Evolutionary conservation across 352 stramenopile genomes (phyloP).

Genomic region (Globisporangium carolinianum): DNA sequence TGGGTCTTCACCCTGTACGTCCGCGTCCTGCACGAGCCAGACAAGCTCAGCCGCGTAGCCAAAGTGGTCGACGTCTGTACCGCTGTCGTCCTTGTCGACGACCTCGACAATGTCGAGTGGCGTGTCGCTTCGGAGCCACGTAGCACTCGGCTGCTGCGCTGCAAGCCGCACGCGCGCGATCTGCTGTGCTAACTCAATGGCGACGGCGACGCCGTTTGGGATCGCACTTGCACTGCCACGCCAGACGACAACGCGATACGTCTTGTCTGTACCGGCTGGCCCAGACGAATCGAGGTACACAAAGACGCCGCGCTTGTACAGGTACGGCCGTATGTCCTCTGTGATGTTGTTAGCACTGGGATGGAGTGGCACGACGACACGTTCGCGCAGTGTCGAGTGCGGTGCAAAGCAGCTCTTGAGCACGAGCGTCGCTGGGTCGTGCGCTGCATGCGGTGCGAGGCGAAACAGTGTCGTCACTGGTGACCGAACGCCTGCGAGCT

Average conservation of each 20-base stretch:
- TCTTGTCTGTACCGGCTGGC: neutral
- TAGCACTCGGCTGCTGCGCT: constrained; percentile 18
- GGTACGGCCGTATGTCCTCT: neutral
- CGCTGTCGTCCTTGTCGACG: neutral
- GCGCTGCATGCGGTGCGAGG: constrained; percentile 32
- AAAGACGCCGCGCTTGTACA: constrained; percentile 41
- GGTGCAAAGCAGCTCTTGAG: constrained; percentile 38
- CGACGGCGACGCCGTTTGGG: constrained; percentile 13
- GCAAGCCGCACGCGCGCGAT: constrained; percentile 5
- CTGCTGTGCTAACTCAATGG: neutral
- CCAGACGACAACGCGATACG: constrained; percentile 32
- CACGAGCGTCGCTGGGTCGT: constrained; percentile 36
- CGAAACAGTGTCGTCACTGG: constrained; percentile 27
- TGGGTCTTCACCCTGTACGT: neutral
- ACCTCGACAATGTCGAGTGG: constrained; percentile 5
- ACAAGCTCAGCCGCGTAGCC: constrained; percentile 28
- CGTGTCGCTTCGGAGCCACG: constrained; percentile 1
- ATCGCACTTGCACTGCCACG: constrained; percentile 25
- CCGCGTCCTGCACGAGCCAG: constrained; percentile 14
- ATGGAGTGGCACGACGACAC: neutral
- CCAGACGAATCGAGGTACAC: constrained; percentile 20
- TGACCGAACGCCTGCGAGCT: constrained; percentile 14
- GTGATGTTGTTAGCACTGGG: neutral
- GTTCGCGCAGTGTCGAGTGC: constrained; percentile 7
- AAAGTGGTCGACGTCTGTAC: constrained; percentile 19